Percentiles rank a stretch among this genome's conserved stretches.
phyloP scores from a whole-genome alignment of 139 green algal genomes.

The Chlorella sp. region DNA sequence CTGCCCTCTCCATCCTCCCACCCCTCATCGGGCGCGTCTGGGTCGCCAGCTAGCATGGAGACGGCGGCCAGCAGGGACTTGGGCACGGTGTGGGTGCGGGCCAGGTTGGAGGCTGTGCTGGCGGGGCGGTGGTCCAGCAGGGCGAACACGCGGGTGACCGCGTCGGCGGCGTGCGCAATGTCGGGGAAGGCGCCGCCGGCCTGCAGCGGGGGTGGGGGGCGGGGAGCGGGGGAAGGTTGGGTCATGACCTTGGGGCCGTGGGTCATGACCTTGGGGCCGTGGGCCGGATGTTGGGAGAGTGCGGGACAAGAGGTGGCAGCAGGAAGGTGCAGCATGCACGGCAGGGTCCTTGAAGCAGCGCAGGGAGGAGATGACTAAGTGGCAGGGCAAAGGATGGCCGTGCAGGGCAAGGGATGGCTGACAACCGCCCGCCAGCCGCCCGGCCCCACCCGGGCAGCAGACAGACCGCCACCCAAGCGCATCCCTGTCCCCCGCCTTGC shows the following conservation, averaged over 20 bases:
- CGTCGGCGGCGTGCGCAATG: slow-evolving; percentile 62
- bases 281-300: no score
- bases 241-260: no score
- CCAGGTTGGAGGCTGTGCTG: slow-evolving; percentile 24
- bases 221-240: neutral
- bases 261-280: no score
- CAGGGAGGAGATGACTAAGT: no score
- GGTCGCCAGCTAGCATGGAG: neutral
- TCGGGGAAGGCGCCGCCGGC: slow-evolving; percentile 70
- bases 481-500: neutral
- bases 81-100: neutral
- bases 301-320: neutral
- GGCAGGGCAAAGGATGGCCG: no score
- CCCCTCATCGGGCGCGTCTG: neutral
- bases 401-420: no score
- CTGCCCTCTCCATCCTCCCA: neutral
- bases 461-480: no score
- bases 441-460: no score
- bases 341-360: no score
- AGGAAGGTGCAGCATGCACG: neutral
- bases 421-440: no score
- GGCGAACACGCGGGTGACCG: slow-evolving; percentile 65
- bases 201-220: slow-evolving; percentile 42
- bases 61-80: neutral
- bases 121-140: slow-evolving; percentile 75